A percentile compares a stretch with the other conserved stretches of the same genome.
These are phyloP conservation scores for Starmerella sirachaensis DNA, from an alignment of 805 yeast genomes.

Conservation along the genomic window DNA sequence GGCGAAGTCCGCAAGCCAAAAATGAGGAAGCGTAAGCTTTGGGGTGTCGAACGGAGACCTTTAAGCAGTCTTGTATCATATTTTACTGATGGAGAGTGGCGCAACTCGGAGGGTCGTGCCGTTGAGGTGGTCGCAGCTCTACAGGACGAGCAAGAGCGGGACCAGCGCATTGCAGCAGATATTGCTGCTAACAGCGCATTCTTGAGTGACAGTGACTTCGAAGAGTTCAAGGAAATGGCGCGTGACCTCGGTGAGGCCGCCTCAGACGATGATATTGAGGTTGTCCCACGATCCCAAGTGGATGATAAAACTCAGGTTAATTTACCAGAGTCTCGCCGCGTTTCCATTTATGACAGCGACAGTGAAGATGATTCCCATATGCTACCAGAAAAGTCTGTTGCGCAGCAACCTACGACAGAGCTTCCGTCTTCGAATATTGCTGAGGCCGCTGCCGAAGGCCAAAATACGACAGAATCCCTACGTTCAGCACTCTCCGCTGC, in stretches of 20 bases:
- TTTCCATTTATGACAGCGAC: slow-evolving; percentile 18
- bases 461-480: slow-evolving; percentile 41
- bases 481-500: slow-evolving; percentile 49
- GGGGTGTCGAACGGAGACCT: slow-evolving; percentile 68
- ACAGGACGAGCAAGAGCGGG: slow-evolving; percentile 25
- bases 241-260: slow-evolving; percentile 24
- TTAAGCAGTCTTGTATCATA: slow-evolving; percentile 46
- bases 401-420: too few relatives aligned
- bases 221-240: slow-evolving; percentile 20
- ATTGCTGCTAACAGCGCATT: slow-evolving; percentile 9
- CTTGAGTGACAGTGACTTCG: slow-evolving; percentile 25
- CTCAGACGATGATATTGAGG: slow-evolving; percentile 36
- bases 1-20: slow-evolving; percentile 48
- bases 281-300: slow-evolving; percentile 23
- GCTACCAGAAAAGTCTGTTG: not conserved
- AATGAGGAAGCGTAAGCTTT: slow-evolving; percentile 63
- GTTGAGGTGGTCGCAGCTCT: slow-evolving; percentile 41
- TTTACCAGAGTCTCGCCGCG: not conserved
- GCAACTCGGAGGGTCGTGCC: slow-evolving; percentile 65
- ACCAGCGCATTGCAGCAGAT: slow-evolving; percentile 13
- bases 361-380: slow-evolving; percentile 24
- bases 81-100: slow-evolving; percentile 61
- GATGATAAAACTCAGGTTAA: slow-evolving; percentile 1
- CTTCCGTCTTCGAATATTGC: too few relatives aligned
- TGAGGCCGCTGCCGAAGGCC: not conserved